Conservation (phyloP, 768 basidiomycete species). For the Tulasnella sp. region DNA sequence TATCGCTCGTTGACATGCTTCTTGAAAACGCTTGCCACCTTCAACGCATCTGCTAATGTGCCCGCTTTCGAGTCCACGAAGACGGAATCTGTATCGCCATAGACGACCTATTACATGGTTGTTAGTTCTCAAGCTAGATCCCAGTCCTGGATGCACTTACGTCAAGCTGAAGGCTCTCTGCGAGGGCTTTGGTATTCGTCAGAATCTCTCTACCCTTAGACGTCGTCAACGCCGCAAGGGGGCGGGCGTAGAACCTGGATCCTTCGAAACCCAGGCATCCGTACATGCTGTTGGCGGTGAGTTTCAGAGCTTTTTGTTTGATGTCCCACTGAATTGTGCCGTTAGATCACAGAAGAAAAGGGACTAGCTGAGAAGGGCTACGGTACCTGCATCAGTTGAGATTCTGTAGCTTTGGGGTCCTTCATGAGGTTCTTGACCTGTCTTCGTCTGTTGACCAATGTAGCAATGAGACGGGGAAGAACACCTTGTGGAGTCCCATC, state of each 20-base stretch:
- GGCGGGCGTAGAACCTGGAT: constrained; percentile 94
- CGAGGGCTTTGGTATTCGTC: constrained; percentile 89
- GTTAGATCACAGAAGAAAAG: background rate
- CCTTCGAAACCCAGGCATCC: constrained; percentile 98
- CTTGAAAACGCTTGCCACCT: constrained; percentile 91
- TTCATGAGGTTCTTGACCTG: constrained; percentile 97
- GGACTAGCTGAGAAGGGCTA: background rate
- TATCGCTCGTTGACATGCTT: constrained; percentile 96
- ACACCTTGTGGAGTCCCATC: constrained; percentile 77
- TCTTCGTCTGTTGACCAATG: constrained; percentile 84
- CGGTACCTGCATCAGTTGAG: constrained; percentile 80
- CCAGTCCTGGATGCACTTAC: constrained; percentile 54
- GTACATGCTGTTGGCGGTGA: constrained; percentile 99
- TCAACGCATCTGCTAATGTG: constrained; percentile 84
- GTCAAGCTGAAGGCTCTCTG: constrained; percentile 86
- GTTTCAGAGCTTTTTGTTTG: constrained; percentile 94
- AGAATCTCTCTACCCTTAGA: constrained; percentile 98
- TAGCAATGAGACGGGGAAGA: constrained; percentile 96
- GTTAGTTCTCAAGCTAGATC: constrained; percentile 5
- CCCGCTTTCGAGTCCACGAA: constrained; percentile 96
- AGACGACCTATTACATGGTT: constrained; percentile 72
- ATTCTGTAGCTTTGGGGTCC: constrained; percentile 64
- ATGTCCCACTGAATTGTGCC: constrained; percentile 76
- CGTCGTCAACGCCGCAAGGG: constrained; percentile 95
- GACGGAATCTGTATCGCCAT: constrained; percentile 98